These are phyloP conservation scores for Ustilago shanxiensis DNA, from an alignment of 1,284 basidiomycete genomes.

Conservation along the genomic window DNA sequence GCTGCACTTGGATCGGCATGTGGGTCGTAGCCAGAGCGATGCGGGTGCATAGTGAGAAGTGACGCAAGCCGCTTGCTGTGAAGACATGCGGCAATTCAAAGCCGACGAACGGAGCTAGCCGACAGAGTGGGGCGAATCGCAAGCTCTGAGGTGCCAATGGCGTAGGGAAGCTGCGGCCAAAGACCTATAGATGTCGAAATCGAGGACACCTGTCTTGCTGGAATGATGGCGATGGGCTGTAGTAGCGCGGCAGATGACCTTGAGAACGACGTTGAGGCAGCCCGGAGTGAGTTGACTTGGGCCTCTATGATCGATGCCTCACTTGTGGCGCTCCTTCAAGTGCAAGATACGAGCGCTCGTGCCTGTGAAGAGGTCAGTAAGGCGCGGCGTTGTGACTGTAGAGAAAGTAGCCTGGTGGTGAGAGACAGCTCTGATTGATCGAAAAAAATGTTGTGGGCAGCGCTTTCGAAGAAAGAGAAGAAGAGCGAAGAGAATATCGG, in stretches of 20 bases:
- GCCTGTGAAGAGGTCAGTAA: not conserved
- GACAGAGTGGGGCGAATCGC: not conserved
- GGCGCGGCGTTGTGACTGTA: not conserved
- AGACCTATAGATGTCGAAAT: too few species aligned
- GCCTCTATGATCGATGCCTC: too few species aligned
- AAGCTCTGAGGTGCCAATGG: not conserved
- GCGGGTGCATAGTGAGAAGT: slow-evolving; percentile 21
- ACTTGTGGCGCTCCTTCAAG: too few species aligned
- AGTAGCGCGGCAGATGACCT: too few species aligned
- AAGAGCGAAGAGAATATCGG: not conserved
- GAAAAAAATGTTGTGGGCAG: not conserved
- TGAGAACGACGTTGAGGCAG: too few species aligned
- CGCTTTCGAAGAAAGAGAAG: not conserved
- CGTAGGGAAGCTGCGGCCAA: not conserved
- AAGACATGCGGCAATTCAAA: not conserved
- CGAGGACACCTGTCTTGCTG: not conserved
- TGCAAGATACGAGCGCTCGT: too few species aligned
- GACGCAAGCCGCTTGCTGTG: not conserved
- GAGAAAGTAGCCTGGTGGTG: not conserved
- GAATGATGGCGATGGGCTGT: not conserved
- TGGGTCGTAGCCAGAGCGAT: slow-evolving; percentile 21
- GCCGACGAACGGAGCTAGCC: slow-evolving; percentile 5
- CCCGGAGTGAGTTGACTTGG: too few species aligned
- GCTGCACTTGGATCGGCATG: slow-evolving; percentile 5
- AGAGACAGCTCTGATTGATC: not conserved